Conservation (phyloP, 2,329 filamentous ascomycete genomes). For the Myriosclerotinia curreyana region DNA sequence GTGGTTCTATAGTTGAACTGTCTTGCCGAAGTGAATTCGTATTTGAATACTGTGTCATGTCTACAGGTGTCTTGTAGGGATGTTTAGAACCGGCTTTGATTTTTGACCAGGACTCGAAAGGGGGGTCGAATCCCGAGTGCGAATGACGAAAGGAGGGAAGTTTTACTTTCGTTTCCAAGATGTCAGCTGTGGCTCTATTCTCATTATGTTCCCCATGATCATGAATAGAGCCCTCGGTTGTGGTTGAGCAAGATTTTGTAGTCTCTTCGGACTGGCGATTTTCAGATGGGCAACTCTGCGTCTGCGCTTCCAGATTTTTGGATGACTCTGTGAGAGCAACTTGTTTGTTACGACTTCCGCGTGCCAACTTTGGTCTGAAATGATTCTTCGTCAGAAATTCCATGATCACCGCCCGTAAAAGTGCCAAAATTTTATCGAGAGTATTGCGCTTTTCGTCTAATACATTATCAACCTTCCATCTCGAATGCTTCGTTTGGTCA, state of each 20-base stretch:
- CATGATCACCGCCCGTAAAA: conserved; percentile 65
- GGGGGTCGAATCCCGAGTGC: conserved; percentile 31
- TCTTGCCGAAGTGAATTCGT: not conserved
- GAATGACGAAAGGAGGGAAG: conserved; percentile 31
- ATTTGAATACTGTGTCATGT: not conserved
- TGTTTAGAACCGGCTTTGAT: conserved; percentile 39
- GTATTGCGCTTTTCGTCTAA: conserved; percentile 47
- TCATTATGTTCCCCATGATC: not conserved
- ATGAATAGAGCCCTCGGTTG: not conserved
- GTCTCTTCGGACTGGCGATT: not conserved
- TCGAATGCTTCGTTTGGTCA: not conserved
- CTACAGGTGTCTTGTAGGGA: not conserved
- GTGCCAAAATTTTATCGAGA: conserved; percentile 52
- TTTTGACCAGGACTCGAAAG: conserved; percentile 42
- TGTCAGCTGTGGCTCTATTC: conserved; percentile 16
- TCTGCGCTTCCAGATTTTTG: not conserved
- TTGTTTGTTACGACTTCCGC: not conserved
- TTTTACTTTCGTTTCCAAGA: conserved; percentile 31
- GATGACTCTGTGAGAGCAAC: not conserved
- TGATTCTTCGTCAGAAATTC: conserved; percentile 74
- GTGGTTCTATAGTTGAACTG: not conserved
- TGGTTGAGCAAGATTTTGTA: not conserved
- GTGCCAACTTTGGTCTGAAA: conserved; percentile 44
- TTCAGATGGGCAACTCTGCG: not conserved
- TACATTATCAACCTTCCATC: conserved; percentile 41